Percentiles rank a stretch among this genome's conserved stretches.
Evolutionary conservation across 2,329 filamentous ascomycete species (phyloP).

Genomic region (Emergomyces orientalis): DNA sequence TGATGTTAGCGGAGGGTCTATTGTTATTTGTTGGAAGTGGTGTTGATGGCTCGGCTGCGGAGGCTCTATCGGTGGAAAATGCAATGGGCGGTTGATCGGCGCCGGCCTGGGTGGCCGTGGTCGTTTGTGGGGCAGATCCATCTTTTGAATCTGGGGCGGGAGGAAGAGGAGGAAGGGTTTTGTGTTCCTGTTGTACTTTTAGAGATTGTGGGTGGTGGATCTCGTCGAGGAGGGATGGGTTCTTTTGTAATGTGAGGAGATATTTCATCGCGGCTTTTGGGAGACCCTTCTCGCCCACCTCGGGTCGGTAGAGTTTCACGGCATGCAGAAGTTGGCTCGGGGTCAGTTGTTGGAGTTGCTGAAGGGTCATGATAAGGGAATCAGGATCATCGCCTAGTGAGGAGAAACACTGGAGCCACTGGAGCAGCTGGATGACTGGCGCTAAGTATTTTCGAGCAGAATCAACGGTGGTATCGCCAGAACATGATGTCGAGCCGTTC

Average conservation of each 20-base stretch:
- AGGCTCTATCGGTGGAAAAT: not conserved
- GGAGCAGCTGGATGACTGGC: constrained; percentile 83
- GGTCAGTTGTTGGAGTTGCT: constrained; percentile 76
- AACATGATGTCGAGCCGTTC: constrained; percentile 74
- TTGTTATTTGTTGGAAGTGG: not conserved
- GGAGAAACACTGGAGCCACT: constrained; percentile 97
- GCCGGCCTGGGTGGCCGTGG: not conserved
- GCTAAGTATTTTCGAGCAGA: constrained; percentile 74
- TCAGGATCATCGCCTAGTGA: constrained; percentile 85
- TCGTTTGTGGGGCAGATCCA: not conserved
- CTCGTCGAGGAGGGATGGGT: constrained; percentile 49
- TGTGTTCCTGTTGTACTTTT: constrained; percentile 17
- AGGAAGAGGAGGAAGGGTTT: not conserved
- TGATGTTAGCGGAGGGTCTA: constrained; percentile 15
- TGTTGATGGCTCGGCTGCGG: constrained; percentile 12
- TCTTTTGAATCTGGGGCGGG: not conserved
- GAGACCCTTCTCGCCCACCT: constrained; percentile 88
- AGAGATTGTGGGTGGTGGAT: constrained; percentile 26
- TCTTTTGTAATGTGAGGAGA: constrained; percentile 68
- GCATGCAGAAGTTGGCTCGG: constrained; percentile 85
- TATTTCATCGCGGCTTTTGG: constrained; percentile 85
- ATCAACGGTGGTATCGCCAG: constrained; percentile 79
- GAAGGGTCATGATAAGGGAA: constrained; percentile 74
- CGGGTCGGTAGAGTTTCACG: constrained; percentile 83
- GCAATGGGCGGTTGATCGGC: not conserved